phyloP scores from a whole-genome alignment of 805 yeast species.

The Myxozyma lipomycoides region DNA sequence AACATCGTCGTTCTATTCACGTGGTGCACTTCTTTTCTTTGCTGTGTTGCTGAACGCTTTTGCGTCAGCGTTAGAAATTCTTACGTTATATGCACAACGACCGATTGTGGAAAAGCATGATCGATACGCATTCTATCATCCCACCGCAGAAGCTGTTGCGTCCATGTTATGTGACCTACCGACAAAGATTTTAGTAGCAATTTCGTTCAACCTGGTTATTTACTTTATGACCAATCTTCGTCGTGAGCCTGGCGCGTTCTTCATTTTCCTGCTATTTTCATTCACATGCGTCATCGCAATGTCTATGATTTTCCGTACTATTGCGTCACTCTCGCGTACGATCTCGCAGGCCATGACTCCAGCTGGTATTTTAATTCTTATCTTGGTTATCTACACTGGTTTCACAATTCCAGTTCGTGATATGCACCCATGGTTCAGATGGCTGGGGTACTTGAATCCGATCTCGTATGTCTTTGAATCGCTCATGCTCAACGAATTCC shows the following conservation, averaged over 20 bases:
- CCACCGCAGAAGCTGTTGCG: slow-evolving; percentile 69
- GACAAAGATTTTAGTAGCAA: slow-evolving; percentile 47
- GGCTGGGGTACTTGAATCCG: slow-evolving; percentile 49
- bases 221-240: slow-evolving; percentile 57
- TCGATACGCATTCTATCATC: slow-evolving; percentile 65
- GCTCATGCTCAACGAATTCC: slow-evolving; percentile 47
- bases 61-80: slow-evolving; percentile 45
- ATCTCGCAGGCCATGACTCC: slow-evolving; percentile 57
- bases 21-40: slow-evolving; percentile 60
- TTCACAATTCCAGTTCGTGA: slow-evolving; percentile 42
- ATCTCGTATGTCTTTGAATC: slow-evolving; percentile 46
- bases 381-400: slow-evolving; percentile 58
- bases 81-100: slow-evolving; percentile 46
- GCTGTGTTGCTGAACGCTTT: slow-evolving; percentile 43
- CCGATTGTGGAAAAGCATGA: slow-evolving; percentile 68
- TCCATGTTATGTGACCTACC: slow-evolving; percentile 60
- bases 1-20: slow-evolving; percentile 55
- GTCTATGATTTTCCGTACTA: slow-evolving; percentile 50
- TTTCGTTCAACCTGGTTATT: slow-evolving; percentile 47
- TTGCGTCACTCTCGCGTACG: slow-evolving; percentile 50
- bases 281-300: slow-evolving; percentile 46
- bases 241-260: slow-evolving; percentile 51
- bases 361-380: slow-evolving; percentile 53
- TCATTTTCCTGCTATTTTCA: slow-evolving; percentile 48
- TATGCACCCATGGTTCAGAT: slow-evolving; percentile 51